Evolutionary conservation across 257 asterid genomes (phyloP).

Genomic region (Jacaranda mimosifolia): DNA sequence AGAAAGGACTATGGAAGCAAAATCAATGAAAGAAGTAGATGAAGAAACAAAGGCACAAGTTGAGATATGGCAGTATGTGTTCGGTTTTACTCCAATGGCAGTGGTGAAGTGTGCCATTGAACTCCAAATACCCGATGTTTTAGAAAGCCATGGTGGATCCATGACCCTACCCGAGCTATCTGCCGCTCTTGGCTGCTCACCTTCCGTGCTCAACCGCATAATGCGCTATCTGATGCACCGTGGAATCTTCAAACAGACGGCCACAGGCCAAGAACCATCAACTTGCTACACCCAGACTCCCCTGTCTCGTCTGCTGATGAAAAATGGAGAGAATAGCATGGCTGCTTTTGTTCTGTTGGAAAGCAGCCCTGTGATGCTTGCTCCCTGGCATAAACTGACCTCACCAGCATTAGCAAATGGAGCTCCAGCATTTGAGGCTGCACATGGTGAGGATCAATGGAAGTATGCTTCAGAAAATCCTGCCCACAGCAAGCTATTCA

Average conservation of each 20-base stretch:
- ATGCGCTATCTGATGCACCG: constrained; percentile 68
- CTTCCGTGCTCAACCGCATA: constrained; percentile 60
- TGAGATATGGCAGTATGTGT: constrained; percentile 62
- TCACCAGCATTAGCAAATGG: constrained; percentile 22
- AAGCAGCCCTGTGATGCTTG: constrained; percentile 65
- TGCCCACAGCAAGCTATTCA: constrained; percentile 53
- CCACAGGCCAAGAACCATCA: not conserved
- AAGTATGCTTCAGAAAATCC: constrained; percentile 39
- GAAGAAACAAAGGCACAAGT: constrained; percentile 51
- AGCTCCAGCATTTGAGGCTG: constrained; percentile 50
- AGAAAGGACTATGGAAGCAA: constrained; percentile 27
- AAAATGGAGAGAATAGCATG: constrained; percentile 45
- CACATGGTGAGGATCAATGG: constrained; percentile 62
- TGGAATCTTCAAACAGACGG: constrained; percentile 47
- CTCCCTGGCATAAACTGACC: constrained; percentile 67
- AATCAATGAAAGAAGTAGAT: constrained; percentile 12
- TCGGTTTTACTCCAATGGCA: constrained; percentile 73
- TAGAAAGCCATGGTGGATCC: constrained; percentile 55
- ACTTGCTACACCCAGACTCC: constrained; percentile 61
- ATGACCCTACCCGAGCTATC: constrained; percentile 56
- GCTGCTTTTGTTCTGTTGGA: constrained; percentile 56
- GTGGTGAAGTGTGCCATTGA: constrained; percentile 75
- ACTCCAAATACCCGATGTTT: constrained; percentile 65
- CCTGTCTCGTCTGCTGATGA: constrained; percentile 55
- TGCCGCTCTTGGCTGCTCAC: constrained; percentile 55